Conservation (phyloP, 2,329 filamentous ascomycete genomes). For the Aureobasidium namibiae region DNA sequence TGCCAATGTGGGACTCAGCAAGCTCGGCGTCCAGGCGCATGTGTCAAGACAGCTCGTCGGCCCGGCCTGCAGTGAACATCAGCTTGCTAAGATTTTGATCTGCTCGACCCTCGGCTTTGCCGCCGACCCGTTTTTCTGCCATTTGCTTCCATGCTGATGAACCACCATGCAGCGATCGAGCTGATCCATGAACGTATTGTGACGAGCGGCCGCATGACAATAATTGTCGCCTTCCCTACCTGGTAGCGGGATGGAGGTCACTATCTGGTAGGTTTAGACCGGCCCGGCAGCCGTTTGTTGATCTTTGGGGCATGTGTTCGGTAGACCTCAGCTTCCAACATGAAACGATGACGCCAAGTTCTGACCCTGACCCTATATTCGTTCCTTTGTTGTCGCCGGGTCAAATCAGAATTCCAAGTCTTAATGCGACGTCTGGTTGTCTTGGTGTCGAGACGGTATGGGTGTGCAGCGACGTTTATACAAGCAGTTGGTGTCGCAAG, state of each 20-base stretch:
- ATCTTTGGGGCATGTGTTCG: background rate
- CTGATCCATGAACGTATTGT: background rate
- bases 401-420: background rate
- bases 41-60: background rate
- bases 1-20: background rate
- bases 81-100: background rate
- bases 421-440: background rate
- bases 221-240: background rate
- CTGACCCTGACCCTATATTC: background rate
- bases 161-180: background rate
- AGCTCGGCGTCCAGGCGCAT: conserved; percentile 1
- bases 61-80: background rate
- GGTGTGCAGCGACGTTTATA: background rate
- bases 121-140: background rate
- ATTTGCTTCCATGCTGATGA: background rate
- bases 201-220: background rate
- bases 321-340: conserved; percentile 1
- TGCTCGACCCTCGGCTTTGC: background rate
- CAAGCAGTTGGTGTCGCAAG: background rate
- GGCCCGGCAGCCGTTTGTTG: conserved; percentile 4
- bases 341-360: conserved; percentile 8
- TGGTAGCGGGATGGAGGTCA: background rate
- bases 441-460: background rate
- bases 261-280: background rate
- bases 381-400: background rate